These are phyloP conservation scores for Cutaneotrichosporon daszewskae DNA, from an alignment of 1,284 basidiomycete species.

Conservation along the genomic window DNA sequence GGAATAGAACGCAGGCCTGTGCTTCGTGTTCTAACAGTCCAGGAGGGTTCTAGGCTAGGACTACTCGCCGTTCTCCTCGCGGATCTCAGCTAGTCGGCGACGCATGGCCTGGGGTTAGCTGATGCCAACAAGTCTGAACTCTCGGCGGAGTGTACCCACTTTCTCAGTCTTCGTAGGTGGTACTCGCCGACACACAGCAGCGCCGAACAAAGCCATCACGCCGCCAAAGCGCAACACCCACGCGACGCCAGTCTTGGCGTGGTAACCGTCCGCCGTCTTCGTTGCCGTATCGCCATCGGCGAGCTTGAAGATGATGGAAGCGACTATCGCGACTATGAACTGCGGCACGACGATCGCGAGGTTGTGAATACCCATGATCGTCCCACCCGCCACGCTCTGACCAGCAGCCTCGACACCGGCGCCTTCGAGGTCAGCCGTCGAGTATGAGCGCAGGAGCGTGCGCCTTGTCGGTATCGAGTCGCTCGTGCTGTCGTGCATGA, in stretches of 20 bases:
- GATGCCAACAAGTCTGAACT: too few relatives aligned
- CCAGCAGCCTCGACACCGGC: constrained; percentile 51
- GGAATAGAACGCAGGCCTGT: too few relatives aligned
- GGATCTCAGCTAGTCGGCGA: constrained; percentile 70
- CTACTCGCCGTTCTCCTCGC: constrained; percentile 54
- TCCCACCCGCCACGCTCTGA: constrained; percentile 72
- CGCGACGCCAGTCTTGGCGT: constrained; percentile 78
- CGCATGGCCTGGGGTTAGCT: constrained; percentile 57
- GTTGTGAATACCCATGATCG: constrained; percentile 91
- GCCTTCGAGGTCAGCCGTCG: constrained; percentile 52
- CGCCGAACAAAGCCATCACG: constrained; percentile 69
- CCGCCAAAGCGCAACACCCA: constrained; percentile 94
- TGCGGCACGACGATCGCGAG: constrained; percentile 89
- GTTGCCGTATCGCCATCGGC: constrained; percentile 59
- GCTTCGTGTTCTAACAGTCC: too few relatives aligned
- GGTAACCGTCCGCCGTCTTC: constrained; percentile 50
- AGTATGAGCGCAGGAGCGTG: too few relatives aligned
- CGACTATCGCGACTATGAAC: constrained; percentile 82
- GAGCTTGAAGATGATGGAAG: constrained; percentile 72
- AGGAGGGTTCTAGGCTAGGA: too few relatives aligned
- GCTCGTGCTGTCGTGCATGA: constrained; percentile 8
- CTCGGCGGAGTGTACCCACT: too few relatives aligned
- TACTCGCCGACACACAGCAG: constrained; percentile 67
- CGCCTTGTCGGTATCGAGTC: too few relatives aligned
- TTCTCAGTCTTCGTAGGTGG: constrained; percentile 82